Conservation (phyloP, 352 stramenopile species). For the Phytophthora vignae region DNA sequence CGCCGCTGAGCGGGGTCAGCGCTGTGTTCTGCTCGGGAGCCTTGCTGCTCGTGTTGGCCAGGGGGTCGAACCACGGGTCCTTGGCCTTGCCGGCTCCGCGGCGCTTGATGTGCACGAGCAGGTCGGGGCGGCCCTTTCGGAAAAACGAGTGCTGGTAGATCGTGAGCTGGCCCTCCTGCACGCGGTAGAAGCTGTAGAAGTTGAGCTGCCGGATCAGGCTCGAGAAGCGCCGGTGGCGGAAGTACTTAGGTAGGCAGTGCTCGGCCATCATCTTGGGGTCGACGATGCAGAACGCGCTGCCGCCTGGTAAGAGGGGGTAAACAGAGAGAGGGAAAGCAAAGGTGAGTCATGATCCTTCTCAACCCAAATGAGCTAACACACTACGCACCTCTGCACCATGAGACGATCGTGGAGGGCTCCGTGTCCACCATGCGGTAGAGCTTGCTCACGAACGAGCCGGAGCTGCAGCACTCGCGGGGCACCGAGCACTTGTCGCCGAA, state of each 20-base stretch:
- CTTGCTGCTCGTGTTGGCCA: slow-evolving; percentile 47
- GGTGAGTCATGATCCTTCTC: background rate
- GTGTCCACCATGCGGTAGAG: slow-evolving; percentile 88
- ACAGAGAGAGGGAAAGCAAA: too few relatives aligned
- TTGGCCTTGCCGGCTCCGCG: slow-evolving; percentile 85
- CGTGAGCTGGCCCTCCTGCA: slow-evolving; percentile 85
- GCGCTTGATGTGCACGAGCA: slow-evolving; percentile 88
- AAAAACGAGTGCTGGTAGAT: slow-evolving; percentile 91
- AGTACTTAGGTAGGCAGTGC: slow-evolving; percentile 92
- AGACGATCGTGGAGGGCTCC: slow-evolving; percentile 82
- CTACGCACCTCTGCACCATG: slow-evolving; percentile 72
- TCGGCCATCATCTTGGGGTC: slow-evolving; percentile 90
- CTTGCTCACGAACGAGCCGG: slow-evolving; percentile 88
- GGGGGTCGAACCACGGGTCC: slow-evolving; percentile 85
- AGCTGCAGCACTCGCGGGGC: slow-evolving; percentile 61
- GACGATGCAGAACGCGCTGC: slow-evolving; percentile 92
- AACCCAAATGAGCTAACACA: background rate
- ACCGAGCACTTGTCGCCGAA: slow-evolving; percentile 41
- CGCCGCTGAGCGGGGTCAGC: slow-evolving; percentile 14
- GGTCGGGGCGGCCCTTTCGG: slow-evolving; percentile 79
- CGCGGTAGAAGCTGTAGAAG: slow-evolving; percentile 94
- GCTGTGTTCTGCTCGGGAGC: slow-evolving; percentile 13
- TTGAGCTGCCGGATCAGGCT: slow-evolving; percentile 92
- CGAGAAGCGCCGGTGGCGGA: slow-evolving; percentile 89
- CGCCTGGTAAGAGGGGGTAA: slow-evolving; percentile 43